A percentile compares a stretch with the other conserved stretches of the same genome.
phyloP scores from a whole-genome alignment of 2,329 filamentous ascomycete species.

The Penicillium sp. region DNA sequence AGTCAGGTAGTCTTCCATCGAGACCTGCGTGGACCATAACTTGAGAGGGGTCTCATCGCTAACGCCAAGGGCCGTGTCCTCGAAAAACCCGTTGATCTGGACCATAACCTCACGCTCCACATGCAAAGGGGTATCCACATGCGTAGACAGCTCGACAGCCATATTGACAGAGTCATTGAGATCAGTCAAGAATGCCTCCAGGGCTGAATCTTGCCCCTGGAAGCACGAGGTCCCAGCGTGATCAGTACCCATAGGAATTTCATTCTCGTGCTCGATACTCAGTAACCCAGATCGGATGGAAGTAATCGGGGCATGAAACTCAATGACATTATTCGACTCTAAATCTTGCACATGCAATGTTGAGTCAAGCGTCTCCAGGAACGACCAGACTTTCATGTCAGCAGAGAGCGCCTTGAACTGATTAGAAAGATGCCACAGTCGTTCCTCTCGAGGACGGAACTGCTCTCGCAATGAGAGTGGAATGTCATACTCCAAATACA shows the following conservation, averaged over 20 bases:
- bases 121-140: slow-evolving; percentile 49
- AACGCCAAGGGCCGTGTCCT: slow-evolving; percentile 58
- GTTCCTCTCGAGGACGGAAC: slow-evolving; percentile 54
- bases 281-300: slow-evolving; percentile 47
- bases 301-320: slow-evolving; percentile 61
- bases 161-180: slow-evolving; percentile 20
- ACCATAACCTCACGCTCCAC: slow-evolving; percentile 58
- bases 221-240: slow-evolving; percentile 35
- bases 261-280: slow-evolving; percentile 36
- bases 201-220: slow-evolving; percentile 31
- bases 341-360: slow-evolving; percentile 50
- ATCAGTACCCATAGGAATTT: slow-evolving; percentile 34
- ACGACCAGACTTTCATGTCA: slow-evolving; percentile 63
- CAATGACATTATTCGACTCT: slow-evolving; percentile 47
- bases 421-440: slow-evolving; percentile 53
- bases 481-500: slow-evolving; percentile 55
- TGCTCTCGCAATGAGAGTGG: slow-evolving; percentile 54
- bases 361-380: slow-evolving; percentile 65
- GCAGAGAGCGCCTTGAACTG: slow-evolving; percentile 59
- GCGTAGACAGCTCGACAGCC: slow-evolving; percentile 29
- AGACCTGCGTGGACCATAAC: slow-evolving; percentile 33
- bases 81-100: slow-evolving; percentile 63
- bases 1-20: slow-evolving; percentile 52
- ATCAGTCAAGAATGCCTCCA: slow-evolving; percentile 28
- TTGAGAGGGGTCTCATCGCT: slow-evolving; percentile 44